phyloP scores from a whole-genome alignment of 2,329 filamentous ascomycete species.

The Colletotrichum kahawae region DNA sequence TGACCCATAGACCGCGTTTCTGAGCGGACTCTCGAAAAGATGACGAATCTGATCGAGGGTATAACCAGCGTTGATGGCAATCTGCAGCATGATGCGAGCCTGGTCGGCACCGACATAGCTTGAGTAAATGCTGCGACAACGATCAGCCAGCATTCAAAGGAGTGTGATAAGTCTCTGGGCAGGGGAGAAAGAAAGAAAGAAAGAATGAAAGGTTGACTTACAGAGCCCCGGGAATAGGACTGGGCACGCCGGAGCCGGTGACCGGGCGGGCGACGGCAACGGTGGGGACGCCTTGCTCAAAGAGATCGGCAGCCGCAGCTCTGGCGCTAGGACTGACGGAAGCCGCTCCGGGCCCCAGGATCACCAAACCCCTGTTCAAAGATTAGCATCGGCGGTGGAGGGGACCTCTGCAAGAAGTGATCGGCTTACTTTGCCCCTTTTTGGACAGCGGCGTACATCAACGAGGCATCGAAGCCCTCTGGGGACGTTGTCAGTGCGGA shows the following conservation, averaged over 20 bases:
- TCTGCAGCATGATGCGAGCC: conserved; percentile 35
- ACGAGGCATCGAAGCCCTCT: conserved; percentile 36
- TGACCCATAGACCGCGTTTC: background rate
- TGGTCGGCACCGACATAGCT: conserved; percentile 34
- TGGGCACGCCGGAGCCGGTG: conserved; percentile 31
- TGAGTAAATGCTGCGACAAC: conserved; percentile 27
- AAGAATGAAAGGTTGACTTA: background rate
- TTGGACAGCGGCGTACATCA: conserved; percentile 34
- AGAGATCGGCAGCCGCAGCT: conserved; percentile 31
- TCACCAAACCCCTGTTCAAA: conserved; percentile 29
- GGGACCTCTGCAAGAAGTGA: background rate
- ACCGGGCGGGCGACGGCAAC: conserved; percentile 32
- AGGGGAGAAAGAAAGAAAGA: too few species aligned
- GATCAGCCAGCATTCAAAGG: background rate
- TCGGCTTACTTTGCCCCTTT: conserved; percentile 33
- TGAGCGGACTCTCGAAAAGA: conserved; percentile 33
- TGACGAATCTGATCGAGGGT: conserved; percentile 31
- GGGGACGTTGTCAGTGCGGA: background rate
- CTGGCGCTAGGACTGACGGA: conserved; percentile 30
- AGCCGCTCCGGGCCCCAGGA: conserved; percentile 35
- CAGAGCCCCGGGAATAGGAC: conserved; percentile 21
- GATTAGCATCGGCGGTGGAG: background rate
- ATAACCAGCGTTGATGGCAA: conserved; percentile 32
- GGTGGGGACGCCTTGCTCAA: conserved; percentile 30
- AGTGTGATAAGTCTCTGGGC: too few species aligned